Evolutionary conservation across 495 filamentous ascomycete genomes (phyloP).

Genomic region (Talaromyces stipitatus): DNA sequence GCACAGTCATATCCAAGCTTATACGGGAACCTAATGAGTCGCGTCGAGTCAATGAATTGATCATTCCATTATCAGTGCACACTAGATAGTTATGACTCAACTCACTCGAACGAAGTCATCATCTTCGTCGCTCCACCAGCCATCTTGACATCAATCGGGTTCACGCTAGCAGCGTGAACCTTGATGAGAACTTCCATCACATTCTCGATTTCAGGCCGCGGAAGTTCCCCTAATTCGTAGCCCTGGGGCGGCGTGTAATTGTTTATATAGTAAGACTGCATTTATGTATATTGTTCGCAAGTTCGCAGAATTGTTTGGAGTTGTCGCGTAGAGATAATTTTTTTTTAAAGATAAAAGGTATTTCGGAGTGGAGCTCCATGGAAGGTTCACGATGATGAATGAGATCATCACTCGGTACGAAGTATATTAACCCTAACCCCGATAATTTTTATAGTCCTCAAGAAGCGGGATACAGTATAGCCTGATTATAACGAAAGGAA

Average conservation of each 20-base stretch:
- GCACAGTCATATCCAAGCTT: constrained; percentile 41
- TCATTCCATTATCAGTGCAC: neutral
- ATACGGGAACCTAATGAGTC: constrained; percentile 1
- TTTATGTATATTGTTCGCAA: neutral
- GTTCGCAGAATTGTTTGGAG: too few species aligned
- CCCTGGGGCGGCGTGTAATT: constrained; percentile 1
- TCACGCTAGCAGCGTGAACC: constrained; percentile 6
- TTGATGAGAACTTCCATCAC: constrained; percentile 4
- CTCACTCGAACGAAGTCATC: neutral
- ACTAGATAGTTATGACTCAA: neutral
- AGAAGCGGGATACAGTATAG: too few species aligned
- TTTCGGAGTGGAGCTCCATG: too few species aligned
- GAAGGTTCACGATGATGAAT: too few species aligned
- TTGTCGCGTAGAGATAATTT: neutral
- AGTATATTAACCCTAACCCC: too few species aligned
- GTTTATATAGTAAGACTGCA: constrained; percentile 3
- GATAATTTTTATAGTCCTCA: too few species aligned
- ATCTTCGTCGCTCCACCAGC: neutral
- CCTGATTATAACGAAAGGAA: too few species aligned
- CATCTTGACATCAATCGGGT: constrained; percentile 8
- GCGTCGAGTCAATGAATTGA: neutral
- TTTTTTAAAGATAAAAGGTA: too few species aligned
- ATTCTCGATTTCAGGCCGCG: constrained; percentile 3
- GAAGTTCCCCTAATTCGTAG: neutral
- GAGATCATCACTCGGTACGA: too few species aligned